Percentiles rank a stretch among this genome's conserved stretches.
phyloP scores from a whole-genome alignment of 208 protist genomes.

The Trypanosoma mega region DNA sequence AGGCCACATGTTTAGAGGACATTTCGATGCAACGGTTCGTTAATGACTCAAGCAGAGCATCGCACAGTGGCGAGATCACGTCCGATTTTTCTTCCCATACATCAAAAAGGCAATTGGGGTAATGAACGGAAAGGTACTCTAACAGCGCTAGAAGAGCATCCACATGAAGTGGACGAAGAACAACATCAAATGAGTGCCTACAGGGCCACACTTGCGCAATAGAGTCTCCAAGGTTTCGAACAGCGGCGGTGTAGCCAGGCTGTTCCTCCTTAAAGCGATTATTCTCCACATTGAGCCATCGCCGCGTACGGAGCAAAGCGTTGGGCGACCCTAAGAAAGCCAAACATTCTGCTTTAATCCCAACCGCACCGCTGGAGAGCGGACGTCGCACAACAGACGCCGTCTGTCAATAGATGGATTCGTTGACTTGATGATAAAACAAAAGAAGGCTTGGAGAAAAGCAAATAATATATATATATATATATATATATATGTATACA shows the following conservation, averaged over 20 bases:
- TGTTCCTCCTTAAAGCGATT: slow-evolving; percentile 23
- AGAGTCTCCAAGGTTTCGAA: slow-evolving; percentile 9
- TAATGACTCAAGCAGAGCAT: slow-evolving; percentile 12
- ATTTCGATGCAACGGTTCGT: slow-evolving; percentile 20
- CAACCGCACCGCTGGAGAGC: too few relatives aligned
- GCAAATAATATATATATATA: too few relatives aligned
- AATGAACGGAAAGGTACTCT: slow-evolving; percentile 29
- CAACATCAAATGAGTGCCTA: not conserved
- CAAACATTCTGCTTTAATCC: not conserved
- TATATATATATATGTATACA: too few relatives aligned
- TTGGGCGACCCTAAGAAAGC: not conserved
- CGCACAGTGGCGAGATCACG: not conserved
- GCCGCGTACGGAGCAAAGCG: slow-evolving; percentile 15
- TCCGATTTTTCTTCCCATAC: not conserved
- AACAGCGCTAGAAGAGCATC: slow-evolving; percentile 49
- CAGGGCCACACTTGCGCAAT: not conserved
- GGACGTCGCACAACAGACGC: too few relatives aligned
- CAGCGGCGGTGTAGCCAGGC: slow-evolving; percentile 6
- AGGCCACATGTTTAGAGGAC: slow-evolving; percentile 40
- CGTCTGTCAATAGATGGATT: too few relatives aligned
- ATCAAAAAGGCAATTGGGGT: slow-evolving; percentile 11
- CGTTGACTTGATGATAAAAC: too few relatives aligned
- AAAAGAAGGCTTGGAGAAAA: too few relatives aligned
- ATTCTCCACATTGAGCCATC: slow-evolving; percentile 21
- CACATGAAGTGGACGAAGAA: slow-evolving; percentile 24